Evolutionary conservation across 2,329 filamentous ascomycete genomes (phyloP).

Genomic region (Sarocladiaceae sp.): DNA sequence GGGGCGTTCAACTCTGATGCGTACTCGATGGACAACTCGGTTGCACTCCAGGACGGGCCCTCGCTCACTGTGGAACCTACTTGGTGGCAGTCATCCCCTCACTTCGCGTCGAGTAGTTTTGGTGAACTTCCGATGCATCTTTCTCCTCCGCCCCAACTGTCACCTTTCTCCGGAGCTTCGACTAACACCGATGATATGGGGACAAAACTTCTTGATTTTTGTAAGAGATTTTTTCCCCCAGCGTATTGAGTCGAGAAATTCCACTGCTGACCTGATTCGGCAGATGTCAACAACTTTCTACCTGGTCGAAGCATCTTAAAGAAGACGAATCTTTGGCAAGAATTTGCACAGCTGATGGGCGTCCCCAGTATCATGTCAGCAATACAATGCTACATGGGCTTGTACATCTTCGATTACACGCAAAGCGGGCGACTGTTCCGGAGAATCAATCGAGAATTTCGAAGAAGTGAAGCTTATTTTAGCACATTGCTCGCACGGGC

Average conservation of each 20-base stretch:
- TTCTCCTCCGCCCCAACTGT: not conserved
- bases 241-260: not conserved
- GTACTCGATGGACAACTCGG: too few species aligned
- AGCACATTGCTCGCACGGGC: constrained; percentile 18
- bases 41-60: too few species aligned
- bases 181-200: constrained; percentile 28
- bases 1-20: too few species aligned
- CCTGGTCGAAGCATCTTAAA: constrained; percentile 31
- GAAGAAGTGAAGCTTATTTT: constrained; percentile 23
- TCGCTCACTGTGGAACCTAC: too few species aligned
- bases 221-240: constrained; percentile 24
- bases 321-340: constrained; percentile 32
- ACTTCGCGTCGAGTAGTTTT: too few species aligned
- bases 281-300: constrained; percentile 34
- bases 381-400: constrained; percentile 33
- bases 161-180: constrained; percentile 1
- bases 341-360: constrained; percentile 32
- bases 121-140: too few species aligned
- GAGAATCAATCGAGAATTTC: constrained; percentile 27
- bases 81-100: too few species aligned
- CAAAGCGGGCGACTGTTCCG: constrained; percentile 18
- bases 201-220: constrained; percentile 27
- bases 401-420: constrained; percentile 35
- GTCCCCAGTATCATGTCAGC: constrained; percentile 27
- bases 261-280: not conserved